Evolutionary conservation across 192 early-diverging fungal genomes (phyloP).

Genomic region (Mortierella antarctica): DNA sequence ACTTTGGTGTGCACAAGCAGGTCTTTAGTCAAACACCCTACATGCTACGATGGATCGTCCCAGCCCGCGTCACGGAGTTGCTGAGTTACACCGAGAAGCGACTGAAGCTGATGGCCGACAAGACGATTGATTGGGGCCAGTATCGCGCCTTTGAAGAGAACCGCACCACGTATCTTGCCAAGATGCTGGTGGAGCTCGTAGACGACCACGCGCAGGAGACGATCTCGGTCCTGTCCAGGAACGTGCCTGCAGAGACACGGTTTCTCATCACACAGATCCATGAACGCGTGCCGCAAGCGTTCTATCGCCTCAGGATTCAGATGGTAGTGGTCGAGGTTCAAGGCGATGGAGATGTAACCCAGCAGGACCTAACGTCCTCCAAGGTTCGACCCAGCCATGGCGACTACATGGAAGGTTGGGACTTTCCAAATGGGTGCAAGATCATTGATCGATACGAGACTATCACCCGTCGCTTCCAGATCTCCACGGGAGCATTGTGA

Average conservation of each 20-base stretch:
- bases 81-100: slow-evolving; percentile 19
- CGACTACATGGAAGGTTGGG: slow-evolving; percentile 31
- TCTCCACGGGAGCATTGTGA: slow-evolving; percentile 30
- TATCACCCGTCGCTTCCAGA: slow-evolving; percentile 37
- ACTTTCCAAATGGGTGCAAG: slow-evolving; percentile 21
- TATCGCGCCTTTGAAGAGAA: slow-evolving; percentile 3
- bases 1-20: slow-evolving; percentile 34
- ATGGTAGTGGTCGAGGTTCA: slow-evolving; percentile 39
- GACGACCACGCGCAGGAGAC: slow-evolving; percentile 19
- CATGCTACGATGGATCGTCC: slow-evolving; percentile 37
- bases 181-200: slow-evolving; percentile 26
- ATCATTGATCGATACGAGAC: slow-evolving; percentile 47
- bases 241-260: slow-evolving; percentile 34
- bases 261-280: slow-evolving; percentile 36
- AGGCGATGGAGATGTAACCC: neutral
- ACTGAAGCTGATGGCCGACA: slow-evolving; percentile 3
- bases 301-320: slow-evolving; percentile 37
- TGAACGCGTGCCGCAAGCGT: slow-evolving; percentile 23
- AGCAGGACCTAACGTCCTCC: neutral
- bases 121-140: neutral
- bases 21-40: slow-evolving; percentile 39
- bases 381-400: slow-evolving; percentile 2
- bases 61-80: slow-evolving; percentile 26
- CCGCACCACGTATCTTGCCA: slow-evolving; percentile 13
- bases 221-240: slow-evolving; percentile 19